Base-by-base conservation (phyloP, 768 basidiomycete genomes). In the Boletus subparvulus region DNA sequence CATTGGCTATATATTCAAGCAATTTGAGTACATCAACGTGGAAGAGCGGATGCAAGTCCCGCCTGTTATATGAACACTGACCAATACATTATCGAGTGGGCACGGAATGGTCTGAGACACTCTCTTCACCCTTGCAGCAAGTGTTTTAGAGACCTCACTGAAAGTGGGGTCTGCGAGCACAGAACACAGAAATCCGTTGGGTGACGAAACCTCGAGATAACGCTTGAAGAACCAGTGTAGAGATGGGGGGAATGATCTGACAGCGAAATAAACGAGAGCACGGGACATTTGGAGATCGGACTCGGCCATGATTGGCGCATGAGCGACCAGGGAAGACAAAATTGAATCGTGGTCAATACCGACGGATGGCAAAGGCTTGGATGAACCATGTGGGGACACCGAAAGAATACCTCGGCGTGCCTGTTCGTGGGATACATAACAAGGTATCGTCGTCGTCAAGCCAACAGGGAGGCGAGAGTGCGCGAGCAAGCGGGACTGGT, bases 261-360 rank as follows among this genome's bases (percentile, higher is more conserved):
- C 26, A 28, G 61, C 61, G 46, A 73, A 71, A 35, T 70, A 37
- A 35, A 71, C 57, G 35, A 68, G 64, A 3, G 72, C 64, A n/a
- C 32, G 55, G 6, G 69, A 52, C 21, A 35, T 52, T 21, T 52
- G 59, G 21, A 13, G 24, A 52, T 61, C 46, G 16, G 52, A 37
- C 37, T 32, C 33, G 14, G 54, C 24, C 51, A 78, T 55, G 39
- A 77, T 65, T 21, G 77, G 74, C 5, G 71, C 69, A 41, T 76
- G 73, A 60, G 79, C 74, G n/a, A 77, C 54, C 32, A 83, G 56
- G 47, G 67, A 69, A 7, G 79, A 80, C 37, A 80, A 72, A 2
- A 67, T 63, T 35, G 80, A 79, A 56, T 84, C 75, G 58, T 85
- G 80, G 64, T 82, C 78, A 14, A 84, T 66, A 48, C 68, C 58